phyloP scores from a whole-genome alignment of 2,329 filamentous ascomycete genomes.

The Diaporthe vexans region DNA sequence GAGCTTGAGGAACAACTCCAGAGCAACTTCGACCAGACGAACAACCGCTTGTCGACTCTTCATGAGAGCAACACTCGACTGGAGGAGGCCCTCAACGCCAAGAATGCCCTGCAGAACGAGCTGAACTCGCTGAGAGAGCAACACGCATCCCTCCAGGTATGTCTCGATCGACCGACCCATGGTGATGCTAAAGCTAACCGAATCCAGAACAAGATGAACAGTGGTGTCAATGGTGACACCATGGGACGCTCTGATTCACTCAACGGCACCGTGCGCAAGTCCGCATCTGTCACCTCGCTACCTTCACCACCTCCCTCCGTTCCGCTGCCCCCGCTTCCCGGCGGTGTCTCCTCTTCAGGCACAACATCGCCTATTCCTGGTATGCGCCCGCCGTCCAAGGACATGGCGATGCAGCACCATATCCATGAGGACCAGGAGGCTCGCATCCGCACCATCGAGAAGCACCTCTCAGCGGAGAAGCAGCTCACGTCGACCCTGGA shows the following conservation, averaged over 20 bases:
- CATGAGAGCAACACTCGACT: slow-evolving; percentile 82
- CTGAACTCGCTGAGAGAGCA: slow-evolving; percentile 77
- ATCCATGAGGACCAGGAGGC: slow-evolving; percentile 95
- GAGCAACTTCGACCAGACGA: slow-evolving; percentile 92
- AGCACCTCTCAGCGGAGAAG: slow-evolving; percentile 95
- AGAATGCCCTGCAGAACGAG: slow-evolving; percentile 74
- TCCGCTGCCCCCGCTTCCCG: slow-evolving; percentile 91
- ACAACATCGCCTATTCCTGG: slow-evolving; percentile 65
- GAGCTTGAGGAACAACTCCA: slow-evolving; percentile 97
- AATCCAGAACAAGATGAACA: slow-evolving; percentile 67
- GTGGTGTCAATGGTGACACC: slow-evolving; percentile 33
- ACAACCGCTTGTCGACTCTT: slow-evolving; percentile 87
- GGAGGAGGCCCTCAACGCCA: slow-evolving; percentile 81
- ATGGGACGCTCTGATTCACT: slow-evolving; percentile 72
- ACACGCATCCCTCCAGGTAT: slow-evolving; percentile 83
- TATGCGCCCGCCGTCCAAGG: slow-evolving; percentile 85
- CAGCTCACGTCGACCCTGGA: slow-evolving; percentile 96
- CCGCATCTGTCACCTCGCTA: slow-evolving; percentile 82
- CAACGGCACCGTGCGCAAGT: slow-evolving; percentile 84
- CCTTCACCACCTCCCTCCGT: slow-evolving; percentile 96
- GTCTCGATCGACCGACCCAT: slow-evolving; percentile 45
- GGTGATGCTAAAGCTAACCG: slow-evolving; percentile 46
- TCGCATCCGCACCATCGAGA: slow-evolving; percentile 95
- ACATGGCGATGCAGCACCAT: slow-evolving; percentile 80
- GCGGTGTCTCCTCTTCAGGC: slow-evolving; percentile 56